phyloP scores from a whole-genome alignment of 768 basidiomycete genomes.

The Exidia glandulosa region DNA sequence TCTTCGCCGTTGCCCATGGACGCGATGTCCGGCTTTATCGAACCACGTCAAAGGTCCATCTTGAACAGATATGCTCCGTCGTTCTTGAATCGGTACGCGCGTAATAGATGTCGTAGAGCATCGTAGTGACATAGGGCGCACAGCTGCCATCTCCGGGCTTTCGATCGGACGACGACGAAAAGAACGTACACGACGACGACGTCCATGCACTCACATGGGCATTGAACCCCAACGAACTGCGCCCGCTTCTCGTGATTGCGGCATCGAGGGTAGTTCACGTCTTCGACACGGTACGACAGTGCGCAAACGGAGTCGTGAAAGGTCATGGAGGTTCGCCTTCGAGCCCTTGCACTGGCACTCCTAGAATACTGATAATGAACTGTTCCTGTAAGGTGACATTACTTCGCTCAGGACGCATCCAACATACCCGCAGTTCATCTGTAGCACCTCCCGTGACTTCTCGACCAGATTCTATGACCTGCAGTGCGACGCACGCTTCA shows the following conservation, averaged over 20 bases:
- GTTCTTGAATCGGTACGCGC: not conserved
- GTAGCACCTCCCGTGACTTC: constrained; percentile 64
- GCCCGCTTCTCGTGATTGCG: constrained; percentile 53
- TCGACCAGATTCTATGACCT: constrained; percentile 64
- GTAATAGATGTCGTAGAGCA: not conserved
- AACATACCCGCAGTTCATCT: constrained; percentile 42
- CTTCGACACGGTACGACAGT: constrained; percentile 32
- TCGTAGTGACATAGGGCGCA: not conserved
- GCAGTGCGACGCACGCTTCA: constrained; percentile 6
- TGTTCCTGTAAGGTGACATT: constrained; percentile 25
- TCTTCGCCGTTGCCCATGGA: constrained; percentile 37
- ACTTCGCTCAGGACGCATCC: constrained; percentile 62
- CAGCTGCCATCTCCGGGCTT: no score
- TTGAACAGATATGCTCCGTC: not conserved
- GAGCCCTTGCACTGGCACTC: constrained; percentile 21
- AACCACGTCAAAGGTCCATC: constrained; percentile 8
- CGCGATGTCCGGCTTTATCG: constrained; percentile 12
- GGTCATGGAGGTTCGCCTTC: constrained; percentile 71
- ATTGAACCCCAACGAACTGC: constrained; percentile 15
- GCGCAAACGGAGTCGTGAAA: constrained; percentile 38
- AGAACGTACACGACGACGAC: constrained; percentile 13
- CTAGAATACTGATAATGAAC: not conserved
- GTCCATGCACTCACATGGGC: constrained; percentile 4
- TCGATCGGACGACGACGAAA: no score
- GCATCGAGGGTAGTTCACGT: constrained; percentile 45